Conservation (phyloP, 108 stramenopile species). For the Bacterosira constricta region DNA sequence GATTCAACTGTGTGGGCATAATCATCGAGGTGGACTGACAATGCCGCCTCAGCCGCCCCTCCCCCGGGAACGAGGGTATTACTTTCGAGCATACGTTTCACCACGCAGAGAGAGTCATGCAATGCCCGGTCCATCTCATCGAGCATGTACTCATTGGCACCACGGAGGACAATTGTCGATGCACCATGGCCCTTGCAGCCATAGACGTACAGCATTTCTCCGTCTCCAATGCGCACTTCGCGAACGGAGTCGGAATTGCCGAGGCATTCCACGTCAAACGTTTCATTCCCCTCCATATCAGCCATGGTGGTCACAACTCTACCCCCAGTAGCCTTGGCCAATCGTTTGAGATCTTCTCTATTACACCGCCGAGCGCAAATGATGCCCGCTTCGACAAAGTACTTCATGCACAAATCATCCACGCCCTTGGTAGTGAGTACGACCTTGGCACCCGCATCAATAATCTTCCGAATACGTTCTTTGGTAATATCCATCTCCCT, state of each 20-base stretch:
- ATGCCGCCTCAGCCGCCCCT: slow-evolving; percentile 97
- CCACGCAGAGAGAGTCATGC: slow-evolving; percentile 97
- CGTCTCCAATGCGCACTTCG: slow-evolving; percentile 97
- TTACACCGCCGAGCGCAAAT: slow-evolving; percentile 94
- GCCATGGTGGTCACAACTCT: slow-evolving; percentile 95
- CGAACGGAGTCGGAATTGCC: slow-evolving; percentile 90
- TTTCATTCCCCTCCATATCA: slow-evolving; percentile 98
- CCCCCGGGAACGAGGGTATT: slow-evolving; percentile 98
- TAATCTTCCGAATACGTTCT: slow-evolving; percentile 98
- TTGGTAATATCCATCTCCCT: slow-evolving; percentile 99
- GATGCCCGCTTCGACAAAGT: slow-evolving; percentile 99
- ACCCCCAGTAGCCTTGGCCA: slow-evolving; percentile 99
- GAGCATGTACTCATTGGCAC: slow-evolving; percentile 99
- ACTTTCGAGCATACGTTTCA: slow-evolving; percentile 98
- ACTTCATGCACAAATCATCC: slow-evolving; percentile 99
- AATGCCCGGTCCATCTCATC: slow-evolving; percentile 99
- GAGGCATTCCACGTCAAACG: slow-evolving; percentile 90
- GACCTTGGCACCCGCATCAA: slow-evolving; percentile 96
- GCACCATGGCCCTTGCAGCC: slow-evolving; percentile 89
- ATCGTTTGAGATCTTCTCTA: slow-evolving; percentile 96
- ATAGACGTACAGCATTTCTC: slow-evolving; percentile 97
- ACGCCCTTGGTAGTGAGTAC: slow-evolving; percentile 99
- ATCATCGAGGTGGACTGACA: slow-evolving; percentile 93
- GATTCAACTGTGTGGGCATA: slow-evolving; percentile 93
- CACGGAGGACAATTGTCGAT: slow-evolving; percentile 96